phyloP scores from a whole-genome alignment of 1,284 basidiomycete genomes.

The Malassezia slooffiae region DNA sequence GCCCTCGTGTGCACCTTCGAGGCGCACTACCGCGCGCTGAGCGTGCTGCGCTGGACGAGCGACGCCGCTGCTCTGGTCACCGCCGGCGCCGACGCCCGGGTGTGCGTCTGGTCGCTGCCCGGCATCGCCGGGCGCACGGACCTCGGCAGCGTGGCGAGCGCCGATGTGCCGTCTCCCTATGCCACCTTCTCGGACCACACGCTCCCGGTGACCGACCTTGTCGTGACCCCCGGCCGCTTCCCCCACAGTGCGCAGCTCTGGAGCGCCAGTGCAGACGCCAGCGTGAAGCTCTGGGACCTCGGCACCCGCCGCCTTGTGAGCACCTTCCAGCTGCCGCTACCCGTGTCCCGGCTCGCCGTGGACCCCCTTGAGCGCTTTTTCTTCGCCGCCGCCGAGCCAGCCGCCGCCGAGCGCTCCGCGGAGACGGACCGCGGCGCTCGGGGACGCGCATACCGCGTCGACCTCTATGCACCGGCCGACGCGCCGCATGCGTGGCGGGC shows the following conservation, averaged over 20 bases:
- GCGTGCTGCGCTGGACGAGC: constrained; percentile 66
- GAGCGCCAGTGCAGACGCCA: constrained; percentile 74
- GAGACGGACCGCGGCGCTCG: no score
- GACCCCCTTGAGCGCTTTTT: constrained; percentile 76
- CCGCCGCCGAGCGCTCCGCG: constrained; percentile 46
- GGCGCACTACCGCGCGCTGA: constrained; percentile 82
- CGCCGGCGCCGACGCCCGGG: constrained; percentile 75
- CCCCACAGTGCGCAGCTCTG: constrained; percentile 62
- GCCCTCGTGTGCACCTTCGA: constrained; percentile 80
- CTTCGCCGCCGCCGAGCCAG: constrained; percentile 59
- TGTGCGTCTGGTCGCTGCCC: constrained; percentile 78
- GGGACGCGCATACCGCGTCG: constrained; percentile 65
- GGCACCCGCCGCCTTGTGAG: constrained; percentile 64
- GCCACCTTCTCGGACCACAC: constrained; percentile 81
- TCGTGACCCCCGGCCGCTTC: constrained; percentile 66
- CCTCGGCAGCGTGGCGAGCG: constrained; percentile 21
- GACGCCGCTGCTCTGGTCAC: constrained; percentile 72
- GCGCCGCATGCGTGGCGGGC: not conserved
- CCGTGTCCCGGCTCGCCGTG: constrained; percentile 61
- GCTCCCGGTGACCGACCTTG: constrained; percentile 69
- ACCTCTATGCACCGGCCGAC: constrained; percentile 57
- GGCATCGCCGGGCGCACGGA: constrained; percentile 53
- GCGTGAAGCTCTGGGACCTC: constrained; percentile 88
- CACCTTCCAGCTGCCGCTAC: constrained; percentile 66
- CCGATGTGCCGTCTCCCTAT: constrained; percentile 57